phyloP scores from a whole-genome alignment of 2,329 filamentous ascomycete genomes.

The Sarocladium oryzae region DNA sequence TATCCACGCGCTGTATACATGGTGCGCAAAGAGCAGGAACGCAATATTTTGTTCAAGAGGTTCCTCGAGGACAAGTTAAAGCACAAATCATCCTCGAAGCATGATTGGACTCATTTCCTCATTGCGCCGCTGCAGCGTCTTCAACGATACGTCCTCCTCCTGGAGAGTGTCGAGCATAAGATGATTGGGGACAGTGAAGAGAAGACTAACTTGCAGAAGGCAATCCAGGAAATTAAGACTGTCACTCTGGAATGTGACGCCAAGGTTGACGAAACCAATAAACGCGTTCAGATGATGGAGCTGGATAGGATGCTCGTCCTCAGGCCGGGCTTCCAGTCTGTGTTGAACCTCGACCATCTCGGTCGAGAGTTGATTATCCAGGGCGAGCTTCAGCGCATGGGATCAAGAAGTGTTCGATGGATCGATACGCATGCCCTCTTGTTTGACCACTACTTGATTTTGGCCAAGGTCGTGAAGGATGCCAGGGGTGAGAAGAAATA shows the following conservation, averaged over 20 bases:
- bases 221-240: conserved; percentile 84
- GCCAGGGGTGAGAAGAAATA: conserved; percentile 74
- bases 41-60: conserved; percentile 77
- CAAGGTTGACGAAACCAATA: conserved; percentile 85
- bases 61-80: conserved; percentile 77
- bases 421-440: conserved; percentile 89
- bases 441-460: conserved; percentile 93
- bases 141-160: conserved; percentile 80
- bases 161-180: conserved; percentile 77
- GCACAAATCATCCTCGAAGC: conserved; percentile 71
- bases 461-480: conserved; percentile 77
- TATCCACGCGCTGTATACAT: conserved; percentile 81
- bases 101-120: conserved; percentile 91
- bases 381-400: conserved; percentile 83
- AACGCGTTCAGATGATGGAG: conserved; percentile 84
- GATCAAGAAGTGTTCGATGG: conserved; percentile 84
- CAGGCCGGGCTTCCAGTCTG: conserved; percentile 79
- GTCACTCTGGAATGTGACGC: conserved; percentile 88
- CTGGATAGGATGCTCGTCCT: conserved; percentile 77
- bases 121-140: conserved; percentile 90
- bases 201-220: conserved; percentile 73
- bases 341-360: conserved; percentile 90
- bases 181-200: conserved; percentile 82
- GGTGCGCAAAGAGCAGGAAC: conserved; percentile 75
- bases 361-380: conserved; percentile 83